Evolutionary conservation across 2,329 filamentous ascomycete genomes (phyloP).

Genomic region (Colletotrichum cereale): DNA sequence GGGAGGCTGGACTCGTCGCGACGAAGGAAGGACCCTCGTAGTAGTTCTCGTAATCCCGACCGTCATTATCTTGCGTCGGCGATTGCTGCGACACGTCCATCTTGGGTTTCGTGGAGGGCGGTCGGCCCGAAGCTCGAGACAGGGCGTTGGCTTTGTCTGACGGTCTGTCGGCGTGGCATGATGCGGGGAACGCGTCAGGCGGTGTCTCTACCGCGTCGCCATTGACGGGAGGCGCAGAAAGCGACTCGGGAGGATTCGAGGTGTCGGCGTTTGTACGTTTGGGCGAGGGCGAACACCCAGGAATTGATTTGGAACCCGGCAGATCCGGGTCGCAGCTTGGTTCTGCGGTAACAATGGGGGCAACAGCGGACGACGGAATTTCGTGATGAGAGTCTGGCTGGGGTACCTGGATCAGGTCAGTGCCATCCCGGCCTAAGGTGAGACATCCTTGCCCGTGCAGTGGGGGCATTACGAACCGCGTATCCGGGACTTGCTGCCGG

Average conservation of each 20-base stretch:
- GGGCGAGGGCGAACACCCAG: background rate
- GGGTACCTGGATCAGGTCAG: slow-evolving; percentile 36
- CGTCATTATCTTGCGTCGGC: slow-evolving; percentile 68
- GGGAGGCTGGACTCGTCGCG: slow-evolving; percentile 40
- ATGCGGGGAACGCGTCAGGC: slow-evolving; percentile 11
- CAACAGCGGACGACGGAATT: slow-evolving; percentile 22
- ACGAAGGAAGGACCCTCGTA: slow-evolving; percentile 45
- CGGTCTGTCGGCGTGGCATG: slow-evolving; percentile 13
- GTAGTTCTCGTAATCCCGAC: slow-evolving; percentile 62
- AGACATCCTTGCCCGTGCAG: slow-evolving; percentile 12
- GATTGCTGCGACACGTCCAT: slow-evolving; percentile 65
- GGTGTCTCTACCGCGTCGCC: slow-evolving; percentile 18
- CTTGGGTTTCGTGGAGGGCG: slow-evolving; percentile 43
- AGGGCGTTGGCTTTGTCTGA: slow-evolving; percentile 29
- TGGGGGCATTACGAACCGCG: slow-evolving; percentile 30
- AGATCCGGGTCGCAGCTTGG: slow-evolving; percentile 20
- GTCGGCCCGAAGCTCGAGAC: slow-evolving; percentile 33
- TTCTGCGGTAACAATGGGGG: slow-evolving; percentile 10
- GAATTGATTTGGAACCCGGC: slow-evolving; percentile 2
- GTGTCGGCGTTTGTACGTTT: background rate
- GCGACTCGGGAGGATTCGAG: background rate
- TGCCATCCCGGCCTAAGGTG: slow-evolving; percentile 31
- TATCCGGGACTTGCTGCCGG: slow-evolving; percentile 8
- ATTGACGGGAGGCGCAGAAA: background rate
- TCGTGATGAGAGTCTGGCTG: slow-evolving; percentile 29